These are phyloP conservation scores for Cladophialophora carrionii DNA, from an alignment of 2,329 filamentous ascomycete genomes.

Conservation along the genomic window DNA sequence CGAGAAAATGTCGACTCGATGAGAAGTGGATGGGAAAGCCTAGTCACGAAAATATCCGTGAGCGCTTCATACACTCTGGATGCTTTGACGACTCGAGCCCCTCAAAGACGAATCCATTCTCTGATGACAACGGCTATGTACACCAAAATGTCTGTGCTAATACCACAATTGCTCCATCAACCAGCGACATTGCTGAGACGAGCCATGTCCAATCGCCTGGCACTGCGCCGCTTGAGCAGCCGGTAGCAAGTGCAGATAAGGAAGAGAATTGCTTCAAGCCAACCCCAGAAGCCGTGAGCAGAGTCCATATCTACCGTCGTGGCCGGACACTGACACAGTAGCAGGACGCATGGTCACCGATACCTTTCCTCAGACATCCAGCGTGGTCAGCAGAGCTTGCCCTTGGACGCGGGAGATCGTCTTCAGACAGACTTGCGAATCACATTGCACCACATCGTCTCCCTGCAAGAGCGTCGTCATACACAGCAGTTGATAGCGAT, in stretches of 20 bases:
- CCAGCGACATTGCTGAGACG: background rate
- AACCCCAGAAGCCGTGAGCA: conserved; percentile 4
- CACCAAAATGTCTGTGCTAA: background rate
- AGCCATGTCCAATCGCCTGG: background rate
- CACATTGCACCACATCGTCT: background rate
- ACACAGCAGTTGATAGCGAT: conserved; percentile 7
- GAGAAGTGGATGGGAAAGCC: conserved; percentile 19
- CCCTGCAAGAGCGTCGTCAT: background rate
- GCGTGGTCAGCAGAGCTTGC: conserved; percentile 26
- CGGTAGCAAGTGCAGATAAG: background rate
- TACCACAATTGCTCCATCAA: background rate
- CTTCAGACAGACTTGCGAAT: background rate
- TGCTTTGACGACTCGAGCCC: background rate
- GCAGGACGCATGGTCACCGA: conserved; percentile 1
- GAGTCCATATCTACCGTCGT: background rate
- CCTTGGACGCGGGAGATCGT: conserved; percentile 9
- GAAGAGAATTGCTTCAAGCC: background rate
- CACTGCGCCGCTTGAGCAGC: background rate
- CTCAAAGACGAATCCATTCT: conserved; percentile 1
- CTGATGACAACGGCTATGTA: background rate
- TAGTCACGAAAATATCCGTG: conserved; percentile 25
- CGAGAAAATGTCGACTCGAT: background rate
- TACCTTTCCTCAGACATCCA: background rate
- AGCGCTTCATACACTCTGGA: conserved; percentile 12
- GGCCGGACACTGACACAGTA: background rate